Conservation (phyloP, 306 rosid genomes). For the Dryas drummondii region DNA sequence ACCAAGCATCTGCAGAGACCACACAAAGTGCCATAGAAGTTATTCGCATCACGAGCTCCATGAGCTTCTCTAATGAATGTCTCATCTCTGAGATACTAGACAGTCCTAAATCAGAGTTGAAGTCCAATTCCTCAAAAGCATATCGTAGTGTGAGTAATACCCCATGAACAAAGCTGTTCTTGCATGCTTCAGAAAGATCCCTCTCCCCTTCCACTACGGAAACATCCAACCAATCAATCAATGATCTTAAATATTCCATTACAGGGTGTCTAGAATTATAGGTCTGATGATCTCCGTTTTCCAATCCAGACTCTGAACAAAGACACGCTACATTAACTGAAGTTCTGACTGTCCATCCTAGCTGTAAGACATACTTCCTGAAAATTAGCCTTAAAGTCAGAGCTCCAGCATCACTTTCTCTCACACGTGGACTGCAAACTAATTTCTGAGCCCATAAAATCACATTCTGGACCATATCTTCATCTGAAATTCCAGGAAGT, state of each 20-base stretch:
- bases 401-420: conserved; percentile 99
- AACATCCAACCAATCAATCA: conserved; percentile 81
- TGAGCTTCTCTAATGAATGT: conserved; percentile 58
- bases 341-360: conserved; percentile 67
- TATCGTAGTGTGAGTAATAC: conserved; percentile 82
- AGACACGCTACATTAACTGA: conserved; percentile 49
- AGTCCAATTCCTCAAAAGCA: conserved; percentile 91
- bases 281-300: conserved; percentile 37
- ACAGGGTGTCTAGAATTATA: conserved; percentile 49
- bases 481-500: conserved; percentile 86
- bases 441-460: conserved; percentile 75
- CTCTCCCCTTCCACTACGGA: conserved; percentile 72
- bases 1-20: conserved; percentile 97
- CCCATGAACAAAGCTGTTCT: conserved; percentile 92
- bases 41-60: conserved; percentile 77
- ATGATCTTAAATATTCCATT: conserved; percentile 63
- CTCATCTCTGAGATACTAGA: conserved; percentile 61
- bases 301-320: conserved; percentile 38
- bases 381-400: conserved; percentile 74
- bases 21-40: conserved; percentile 93
- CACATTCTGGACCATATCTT: conserved; percentile 53
- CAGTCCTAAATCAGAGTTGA: conserved; percentile 56
- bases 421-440: conserved; percentile 96
- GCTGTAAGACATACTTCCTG: conserved; percentile 84
- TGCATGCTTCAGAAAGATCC: conserved; percentile 86